phyloP scores from a whole-genome alignment of 2,329 filamentous ascomycete genomes.

The Colletotrichum sp. region DNA sequence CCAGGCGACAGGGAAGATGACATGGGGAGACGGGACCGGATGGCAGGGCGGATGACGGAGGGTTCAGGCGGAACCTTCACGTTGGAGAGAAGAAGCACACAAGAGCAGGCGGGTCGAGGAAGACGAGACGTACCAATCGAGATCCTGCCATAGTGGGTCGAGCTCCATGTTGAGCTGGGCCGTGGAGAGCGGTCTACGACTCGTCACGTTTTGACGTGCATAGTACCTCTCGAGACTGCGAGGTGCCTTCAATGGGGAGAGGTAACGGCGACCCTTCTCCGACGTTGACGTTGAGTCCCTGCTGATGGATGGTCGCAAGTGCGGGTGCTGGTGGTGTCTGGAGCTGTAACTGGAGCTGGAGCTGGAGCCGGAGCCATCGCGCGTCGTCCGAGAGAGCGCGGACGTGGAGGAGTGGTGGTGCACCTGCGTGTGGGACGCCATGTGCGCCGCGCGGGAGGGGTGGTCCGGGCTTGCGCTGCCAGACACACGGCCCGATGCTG shows the following conservation, averaged over 20 bases:
- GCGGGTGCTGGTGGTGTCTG: neutral
- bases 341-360: neutral
- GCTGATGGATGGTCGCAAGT: neutral
- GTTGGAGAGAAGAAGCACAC: neutral
- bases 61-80: neutral
- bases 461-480: neutral
- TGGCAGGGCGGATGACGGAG: neutral
- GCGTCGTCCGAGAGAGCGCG: neutral
- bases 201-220: conserved; percentile 29
- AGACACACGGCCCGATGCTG: neutral
- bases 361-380: conserved; percentile 1
- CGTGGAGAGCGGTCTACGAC: conserved; percentile 30
- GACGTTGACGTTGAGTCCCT: conserved; percentile 6
- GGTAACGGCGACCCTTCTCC: conserved; percentile 17
- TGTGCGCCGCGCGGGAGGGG: conserved; percentile 1
- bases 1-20: neutral
- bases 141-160: conserved; percentile 75
- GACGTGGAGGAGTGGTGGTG: neutral
- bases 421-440: conserved; percentile 11
- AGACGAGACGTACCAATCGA: conserved; percentile 68
- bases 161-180: conserved; percentile 47
- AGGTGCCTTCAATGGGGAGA: conserved; percentile 23
- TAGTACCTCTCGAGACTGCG: conserved; percentile 22
- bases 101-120: neutral
- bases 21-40: neutral